phyloP scores from a whole-genome alignment of 352 stramenopile genomes.

The Saprolegnia parasitica region DNA sequence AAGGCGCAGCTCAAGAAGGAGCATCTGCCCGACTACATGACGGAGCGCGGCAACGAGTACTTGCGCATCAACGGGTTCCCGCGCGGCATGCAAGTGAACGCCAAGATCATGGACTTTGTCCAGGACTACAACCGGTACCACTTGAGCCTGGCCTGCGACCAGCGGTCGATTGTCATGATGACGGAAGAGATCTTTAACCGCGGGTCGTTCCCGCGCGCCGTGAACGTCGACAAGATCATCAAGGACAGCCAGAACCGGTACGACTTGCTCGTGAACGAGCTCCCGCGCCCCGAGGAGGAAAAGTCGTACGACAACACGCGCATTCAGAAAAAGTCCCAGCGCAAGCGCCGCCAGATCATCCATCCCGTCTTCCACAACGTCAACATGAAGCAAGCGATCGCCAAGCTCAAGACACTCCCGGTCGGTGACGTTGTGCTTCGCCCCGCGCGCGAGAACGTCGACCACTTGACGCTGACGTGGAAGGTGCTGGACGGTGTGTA shows the following conservation, averaged over 20 bases:
- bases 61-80: conserved; percentile 49
- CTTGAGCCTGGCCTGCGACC: conserved; percentile 70
- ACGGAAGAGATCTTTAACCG: conserved; percentile 64
- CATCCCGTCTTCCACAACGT: conserved; percentile 86
- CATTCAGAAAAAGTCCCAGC: conserved; percentile 35
- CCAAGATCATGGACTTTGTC: conserved; percentile 68
- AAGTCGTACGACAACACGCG: conserved; percentile 41
- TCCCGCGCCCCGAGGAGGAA: conserved; percentile 63
- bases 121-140: conserved; percentile 73
- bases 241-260: conserved; percentile 64
- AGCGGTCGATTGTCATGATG: conserved; percentile 63
- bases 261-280: conserved; percentile 70
- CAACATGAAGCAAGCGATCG: conserved; percentile 76
- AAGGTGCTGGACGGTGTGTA: conserved; percentile 86
- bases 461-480: conserved; percentile 85
- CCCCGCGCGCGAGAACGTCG: conserved; percentile 70
- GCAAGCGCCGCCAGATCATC: conserved; percentile 84
- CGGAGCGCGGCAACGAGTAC: conserved; percentile 35
- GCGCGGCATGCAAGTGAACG: conserved; percentile 83
- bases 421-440: conserved; percentile 83
- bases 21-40: conserved; percentile 72
- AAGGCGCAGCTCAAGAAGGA: conserved; percentile 72
- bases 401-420: conserved; percentile 70
- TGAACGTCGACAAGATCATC: conserved; percentile 48
- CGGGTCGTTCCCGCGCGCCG: conserved; percentile 50